Percentiles rank a stretch among this genome's conserved stretches.
Evolutionary conservation across 257 asterid genomes (phyloP).

Genomic region (Cruciata laevipes): DNA sequence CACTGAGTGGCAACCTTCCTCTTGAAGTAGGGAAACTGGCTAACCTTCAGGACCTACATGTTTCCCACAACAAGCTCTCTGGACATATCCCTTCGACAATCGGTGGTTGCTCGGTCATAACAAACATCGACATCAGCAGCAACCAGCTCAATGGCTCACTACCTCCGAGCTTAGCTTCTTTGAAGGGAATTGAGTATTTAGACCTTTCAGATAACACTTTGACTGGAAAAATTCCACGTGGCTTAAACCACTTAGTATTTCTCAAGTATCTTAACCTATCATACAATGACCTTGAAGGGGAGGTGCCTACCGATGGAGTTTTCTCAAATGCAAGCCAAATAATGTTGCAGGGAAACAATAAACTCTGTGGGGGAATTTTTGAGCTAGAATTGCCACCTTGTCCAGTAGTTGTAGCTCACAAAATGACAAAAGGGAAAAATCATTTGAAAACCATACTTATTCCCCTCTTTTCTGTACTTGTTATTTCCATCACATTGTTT

Average conservation of each 20-base stretch:
- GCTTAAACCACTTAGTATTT: background rate
- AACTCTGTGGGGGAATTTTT: constrained; percentile 19
- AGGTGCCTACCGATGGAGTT: constrained; percentile 12
- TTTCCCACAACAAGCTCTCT: constrained; percentile 2
- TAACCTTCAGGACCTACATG: background rate
- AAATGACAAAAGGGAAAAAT: background rate
- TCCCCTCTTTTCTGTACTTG: background rate
- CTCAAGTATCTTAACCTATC: constrained; percentile 14
- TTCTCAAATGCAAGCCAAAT: constrained; percentile 12
- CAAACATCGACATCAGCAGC: background rate
- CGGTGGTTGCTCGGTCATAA: constrained; percentile 5
- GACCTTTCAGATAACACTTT: background rate
- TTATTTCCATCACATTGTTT: constrained; percentile 3
- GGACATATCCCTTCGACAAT: constrained; percentile 12
- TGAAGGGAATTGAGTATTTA: constrained; percentile 5
- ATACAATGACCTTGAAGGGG: constrained; percentile 19
- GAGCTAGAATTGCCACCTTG: constrained; percentile 15
- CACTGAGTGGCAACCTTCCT: constrained; percentile 8
- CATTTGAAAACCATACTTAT: background rate
- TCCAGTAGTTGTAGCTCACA: background rate
- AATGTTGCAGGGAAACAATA: constrained; percentile 14
- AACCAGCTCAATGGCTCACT: background rate
- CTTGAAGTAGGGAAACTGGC: background rate
- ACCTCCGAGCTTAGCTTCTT: background rate
- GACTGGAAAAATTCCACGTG: background rate